phyloP scores from a whole-genome alignment of 148 eudicot genomes.

The Talinum fruticosum region DNA sequence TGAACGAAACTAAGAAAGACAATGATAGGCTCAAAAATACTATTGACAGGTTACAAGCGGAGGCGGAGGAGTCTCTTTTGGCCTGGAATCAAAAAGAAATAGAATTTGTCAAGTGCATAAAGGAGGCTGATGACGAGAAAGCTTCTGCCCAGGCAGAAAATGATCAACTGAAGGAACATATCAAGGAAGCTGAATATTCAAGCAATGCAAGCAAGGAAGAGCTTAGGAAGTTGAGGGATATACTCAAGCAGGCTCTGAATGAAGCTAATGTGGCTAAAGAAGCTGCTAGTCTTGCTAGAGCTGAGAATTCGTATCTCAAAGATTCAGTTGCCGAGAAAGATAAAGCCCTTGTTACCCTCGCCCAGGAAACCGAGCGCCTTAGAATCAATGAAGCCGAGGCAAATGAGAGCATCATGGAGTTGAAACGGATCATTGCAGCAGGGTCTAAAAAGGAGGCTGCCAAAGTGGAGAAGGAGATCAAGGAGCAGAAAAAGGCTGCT shows the following conservation, averaged over 20 bases:
- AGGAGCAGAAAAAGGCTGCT: constrained; percentile 26
- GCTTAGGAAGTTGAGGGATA: constrained; percentile 61
- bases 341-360: constrained; percentile 48
- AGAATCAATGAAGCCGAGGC: constrained; percentile 57
- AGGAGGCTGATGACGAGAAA: constrained; percentile 65
- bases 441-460: constrained; percentile 31
- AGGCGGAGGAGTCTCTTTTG: constrained; percentile 70
- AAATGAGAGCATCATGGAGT: constrained; percentile 52
- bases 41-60: constrained; percentile 50
- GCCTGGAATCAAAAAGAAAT: constrained; percentile 76
- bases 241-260: constrained; percentile 71
- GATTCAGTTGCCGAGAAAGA: constrained; percentile 61
- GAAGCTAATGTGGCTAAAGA: constrained; percentile 87
- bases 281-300: constrained; percentile 66
- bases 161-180: constrained; percentile 26
- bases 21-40: constrained; percentile 51
- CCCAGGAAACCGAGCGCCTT: constrained; percentile 66
- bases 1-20: constrained; percentile 42
- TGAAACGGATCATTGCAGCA: constrained; percentile 43
- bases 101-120: constrained; percentile 73
- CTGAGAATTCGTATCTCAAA: constrained; percentile 59
- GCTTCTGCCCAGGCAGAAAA: constrained; percentile 33
- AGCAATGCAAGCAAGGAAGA: constrained; percentile 52
- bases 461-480: constrained; percentile 31
- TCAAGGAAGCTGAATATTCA: constrained; percentile 33